Base-by-base conservation (phyloP, 805 yeast genomes). In the Candida nitratophila region DNA sequence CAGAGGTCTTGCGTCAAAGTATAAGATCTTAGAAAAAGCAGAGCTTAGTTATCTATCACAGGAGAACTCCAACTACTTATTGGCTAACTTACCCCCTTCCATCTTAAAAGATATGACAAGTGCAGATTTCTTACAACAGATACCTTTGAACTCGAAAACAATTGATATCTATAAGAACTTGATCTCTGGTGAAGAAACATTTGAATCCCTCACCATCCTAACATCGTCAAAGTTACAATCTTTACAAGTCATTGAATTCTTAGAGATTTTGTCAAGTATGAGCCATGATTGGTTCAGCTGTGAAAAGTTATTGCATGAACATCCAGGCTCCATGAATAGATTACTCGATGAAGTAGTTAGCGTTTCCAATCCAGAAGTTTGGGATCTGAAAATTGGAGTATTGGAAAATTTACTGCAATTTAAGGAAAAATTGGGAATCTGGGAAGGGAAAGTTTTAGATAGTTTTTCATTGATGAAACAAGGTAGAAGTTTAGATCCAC, bases 311-410 rank as follows among this genome's bases (percentile, higher is more conserved):
- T 44, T 63, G 2, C 39, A 42, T 12, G 43, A 45, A 1, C 64
- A 65, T 65, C 60, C 67, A 2, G 37, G 41, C 7, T 49, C 57
- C 12, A 49, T 65, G 57, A 56, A 55, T 30, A 44, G 44, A 20
- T 40, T 65, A 34, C 46, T 64, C 12, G 56, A 56, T 38, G 61
- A 58, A 11, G 47, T 46, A 38, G 46, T 43, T 16, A 34, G 43
- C 22, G 45, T 56, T 20, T 42, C 38, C 17, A 54, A 53, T 44
- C 42, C 51, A 6, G 55, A 55, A 15, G 42, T 57, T 17, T 57
- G 59, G 57, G 44, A 47, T 6, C 22, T 48, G 26, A 54, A 54
- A 37, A 11, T 50, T 15, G 40, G 39, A 5, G 41, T 50, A 3
- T 37, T 59, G 27, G 52, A 52, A n/a, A 46, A 49, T 29, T 39